Conservation (phyloP, 2,329 filamentous ascomycete species). For the Blastomyces gilchristii region DNA sequence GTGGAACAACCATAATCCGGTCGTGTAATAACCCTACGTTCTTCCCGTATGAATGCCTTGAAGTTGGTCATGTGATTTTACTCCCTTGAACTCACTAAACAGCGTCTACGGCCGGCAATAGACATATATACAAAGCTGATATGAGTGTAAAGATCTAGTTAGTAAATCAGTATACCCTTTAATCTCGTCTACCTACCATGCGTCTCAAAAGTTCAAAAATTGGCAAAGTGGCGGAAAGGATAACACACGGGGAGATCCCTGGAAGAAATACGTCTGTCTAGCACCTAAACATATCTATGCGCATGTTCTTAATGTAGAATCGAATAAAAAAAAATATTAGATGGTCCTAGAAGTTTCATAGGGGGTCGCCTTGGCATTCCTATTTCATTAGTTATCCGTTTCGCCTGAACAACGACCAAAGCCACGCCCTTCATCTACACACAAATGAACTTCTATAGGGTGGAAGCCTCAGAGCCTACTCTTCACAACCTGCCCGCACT, state of each 20-base stretch:
- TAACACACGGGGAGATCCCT: neutral
- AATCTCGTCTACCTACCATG: neutral
- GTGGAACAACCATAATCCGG: too few species aligned
- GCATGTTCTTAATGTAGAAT: neutral
- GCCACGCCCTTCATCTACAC: neutral
- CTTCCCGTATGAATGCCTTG: too few species aligned
- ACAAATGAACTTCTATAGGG: neutral
- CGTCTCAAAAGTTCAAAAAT: neutral
- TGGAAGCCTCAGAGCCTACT: conserved; percentile 22
- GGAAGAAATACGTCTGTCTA: neutral
- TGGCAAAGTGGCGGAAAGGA: neutral
- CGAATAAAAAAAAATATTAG: neutral
- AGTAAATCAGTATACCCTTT: neutral
- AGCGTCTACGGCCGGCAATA: neutral
- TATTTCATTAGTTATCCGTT: neutral
- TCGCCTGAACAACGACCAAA: neutral
- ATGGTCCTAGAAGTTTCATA: neutral
- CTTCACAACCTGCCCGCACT: conserved; percentile 51
- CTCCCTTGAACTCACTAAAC: neutral
- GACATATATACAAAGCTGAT: neutral
- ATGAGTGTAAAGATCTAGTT: neutral
- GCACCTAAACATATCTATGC: neutral
- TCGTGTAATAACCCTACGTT: too few species aligned
- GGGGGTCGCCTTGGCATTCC: neutral
- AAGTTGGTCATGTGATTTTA: neutral